Percentiles rank a stretch among this genome's conserved stretches.
These are phyloP conservation scores for Annulohypoxylon bovei DNA, from an alignment of 495 filamentous ascomycete species.

Conservation along the genomic window DNA sequence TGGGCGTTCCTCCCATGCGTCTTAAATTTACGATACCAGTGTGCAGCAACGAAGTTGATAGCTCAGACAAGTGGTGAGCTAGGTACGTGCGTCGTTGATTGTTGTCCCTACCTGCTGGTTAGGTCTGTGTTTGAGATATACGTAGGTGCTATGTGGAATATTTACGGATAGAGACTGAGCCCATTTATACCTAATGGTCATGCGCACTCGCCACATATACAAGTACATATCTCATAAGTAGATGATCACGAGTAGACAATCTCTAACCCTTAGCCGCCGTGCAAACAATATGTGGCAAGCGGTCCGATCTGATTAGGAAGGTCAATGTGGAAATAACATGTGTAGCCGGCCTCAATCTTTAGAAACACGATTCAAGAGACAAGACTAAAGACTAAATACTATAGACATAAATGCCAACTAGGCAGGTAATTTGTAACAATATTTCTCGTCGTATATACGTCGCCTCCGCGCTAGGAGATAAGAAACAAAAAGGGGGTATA, in stretches of 20 bases:
- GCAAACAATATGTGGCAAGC: not conserved
- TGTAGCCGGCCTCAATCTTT: no score
- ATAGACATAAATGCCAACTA: not conserved
- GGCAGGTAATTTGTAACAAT: slow-evolving; percentile 3
- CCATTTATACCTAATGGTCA: no score
- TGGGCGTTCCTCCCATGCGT: not conserved
- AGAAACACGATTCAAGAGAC: no score
- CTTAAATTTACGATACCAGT: not conserved
- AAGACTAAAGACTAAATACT: no score
- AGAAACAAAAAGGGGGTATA: slow-evolving; percentile 30
- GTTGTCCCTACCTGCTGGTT: no score
- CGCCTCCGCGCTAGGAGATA: not conserved
- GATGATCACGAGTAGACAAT: not conserved
- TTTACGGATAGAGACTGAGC: no score
- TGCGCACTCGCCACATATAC: no score
- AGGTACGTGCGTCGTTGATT: no score
- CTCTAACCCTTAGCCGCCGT: not conserved
- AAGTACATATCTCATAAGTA: not conserved
- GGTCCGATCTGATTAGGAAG: not conserved
- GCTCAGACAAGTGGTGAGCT: no score
- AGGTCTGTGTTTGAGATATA: no score
- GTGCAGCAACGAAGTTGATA: not conserved
- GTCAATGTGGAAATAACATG: not conserved
- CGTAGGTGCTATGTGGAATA: no score
- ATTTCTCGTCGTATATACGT: slow-evolving; percentile 20